These are phyloP conservation scores for Trichoderma gamsii DNA, from an alignment of 495 filamentous ascomycete genomes.

Conservation along the genomic window DNA sequence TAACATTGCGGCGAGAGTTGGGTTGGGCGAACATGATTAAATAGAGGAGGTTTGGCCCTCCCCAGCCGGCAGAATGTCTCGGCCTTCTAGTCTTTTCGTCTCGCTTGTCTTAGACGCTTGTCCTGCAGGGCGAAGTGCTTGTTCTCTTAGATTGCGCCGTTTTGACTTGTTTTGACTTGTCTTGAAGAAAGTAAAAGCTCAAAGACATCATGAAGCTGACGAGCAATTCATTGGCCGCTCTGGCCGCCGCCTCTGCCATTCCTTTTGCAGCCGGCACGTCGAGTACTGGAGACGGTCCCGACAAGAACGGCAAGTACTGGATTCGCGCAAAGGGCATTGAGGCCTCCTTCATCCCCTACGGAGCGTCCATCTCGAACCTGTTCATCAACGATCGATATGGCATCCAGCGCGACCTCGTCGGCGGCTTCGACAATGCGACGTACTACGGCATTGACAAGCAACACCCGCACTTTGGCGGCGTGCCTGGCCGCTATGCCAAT, in stretches of 20 bases:
- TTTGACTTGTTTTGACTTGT: neutral
- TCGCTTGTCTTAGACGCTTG: neutral
- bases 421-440: slow-evolving; percentile 72
- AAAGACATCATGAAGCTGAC: slow-evolving; percentile 11
- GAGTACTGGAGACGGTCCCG: slow-evolving; percentile 26
- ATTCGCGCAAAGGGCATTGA: slow-evolving; percentile 67
- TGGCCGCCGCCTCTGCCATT: slow-evolving; percentile 16
- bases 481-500: slow-evolving; percentile 81
- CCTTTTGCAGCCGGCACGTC: slow-evolving; percentile 25
- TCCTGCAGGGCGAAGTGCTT: neutral
- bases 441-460: slow-evolving; percentile 60
- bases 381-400: slow-evolving; percentile 67
- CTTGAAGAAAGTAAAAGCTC: neutral
- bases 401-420: slow-evolving; percentile 58
- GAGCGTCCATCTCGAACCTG: slow-evolving; percentile 68
- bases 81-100: neutral
- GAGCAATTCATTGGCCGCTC: slow-evolving; percentile 23
- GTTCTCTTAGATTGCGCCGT: neutral
- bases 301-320: slow-evolving; percentile 57
- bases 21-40: neutral
- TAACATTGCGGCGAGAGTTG: neutral
- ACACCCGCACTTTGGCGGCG: slow-evolving; percentile 69
- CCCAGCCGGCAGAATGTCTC: neutral
- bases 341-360: slow-evolving; percentile 70
- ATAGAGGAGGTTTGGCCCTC: neutral